Base-by-base conservation (phyloP, 768 basidiomycete genomes). In the Fibroporia radiculosa region DNA sequence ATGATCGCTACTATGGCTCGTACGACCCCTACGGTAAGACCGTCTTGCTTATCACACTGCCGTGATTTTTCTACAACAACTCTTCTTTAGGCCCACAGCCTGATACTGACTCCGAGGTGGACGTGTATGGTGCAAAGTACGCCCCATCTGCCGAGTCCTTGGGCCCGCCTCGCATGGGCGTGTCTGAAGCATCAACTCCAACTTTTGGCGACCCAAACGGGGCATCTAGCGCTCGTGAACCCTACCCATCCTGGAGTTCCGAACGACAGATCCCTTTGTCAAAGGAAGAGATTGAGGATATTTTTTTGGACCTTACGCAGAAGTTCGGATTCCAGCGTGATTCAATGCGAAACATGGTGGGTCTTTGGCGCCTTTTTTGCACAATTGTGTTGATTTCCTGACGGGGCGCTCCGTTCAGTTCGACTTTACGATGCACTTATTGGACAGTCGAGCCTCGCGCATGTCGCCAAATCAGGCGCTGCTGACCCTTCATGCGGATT, bases 201-300 rank as follows among this genome's bases (percentile, higher is more conserved):
- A 80, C 84, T 0, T 85, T 80, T 54, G 68, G 73, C 49, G 87
- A 90, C 44, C 78, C 80, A 48, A 65, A 65, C 28, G 69, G 71
- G 11, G 63, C 74, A 3, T 65, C 70, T 24, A 78, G 78, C 43
- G 75, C 60, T 4, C 77, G 81, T 37, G 93, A 97, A 55, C 80
- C 91, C 29, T 97, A 97, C 60, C 88, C 95, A 0, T 92, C 95
- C 1, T 99, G 96, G 96, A 82, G 80, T 8, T 65, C 80, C 31
- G 96, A 98, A 41, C 82, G 88, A 12, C 82, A 87, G 53, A 96
- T 97, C 49, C 95, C 95, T n/a, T 71, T 99, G 12, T 93, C 92
- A 16, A 97, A 98, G 71, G 96, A 99, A 65, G 96, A 97, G 70
- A 97, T 98, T 45, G 95, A 98, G 63, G 96, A 99, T 61, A 90